phyloP scores from a whole-genome alignment of 495 filamentous ascomycete genomes.

The Jackrogersella multiformis region DNA sequence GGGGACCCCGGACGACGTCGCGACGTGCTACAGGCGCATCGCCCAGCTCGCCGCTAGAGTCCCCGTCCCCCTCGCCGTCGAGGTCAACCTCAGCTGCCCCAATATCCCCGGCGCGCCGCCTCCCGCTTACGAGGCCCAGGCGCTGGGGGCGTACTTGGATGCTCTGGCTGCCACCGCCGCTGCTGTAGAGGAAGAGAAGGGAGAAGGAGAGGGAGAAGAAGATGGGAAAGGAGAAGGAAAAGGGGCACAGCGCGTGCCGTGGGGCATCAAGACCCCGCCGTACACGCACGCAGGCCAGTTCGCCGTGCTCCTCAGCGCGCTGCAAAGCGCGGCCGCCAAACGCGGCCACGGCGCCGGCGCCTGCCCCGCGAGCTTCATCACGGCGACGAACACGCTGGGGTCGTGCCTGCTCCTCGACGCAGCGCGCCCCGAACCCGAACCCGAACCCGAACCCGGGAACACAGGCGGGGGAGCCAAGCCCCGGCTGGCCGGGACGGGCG shows the following conservation, averaged over 20 bases:
- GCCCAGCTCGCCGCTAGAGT: not conserved
- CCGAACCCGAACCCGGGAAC: not conserved
- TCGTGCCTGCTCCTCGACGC: constrained; percentile 63
- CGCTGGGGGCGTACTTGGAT: constrained; percentile 60
- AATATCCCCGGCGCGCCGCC: constrained; percentile 74
- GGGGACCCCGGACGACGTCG: constrained; percentile 61
- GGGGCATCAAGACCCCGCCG: constrained; percentile 76
- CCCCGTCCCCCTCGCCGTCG: constrained; percentile 61
- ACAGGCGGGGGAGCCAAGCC: not conserved
- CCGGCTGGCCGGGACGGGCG: constrained; percentile 46
- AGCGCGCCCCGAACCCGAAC: not conserved
- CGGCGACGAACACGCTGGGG: constrained; percentile 76
- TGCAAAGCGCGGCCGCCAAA: constrained; percentile 27
- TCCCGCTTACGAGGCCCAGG: constrained; percentile 65
- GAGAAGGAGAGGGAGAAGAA: not conserved
- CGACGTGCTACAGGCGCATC: constrained; percentile 53
- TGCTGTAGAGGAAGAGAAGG: not conserved
- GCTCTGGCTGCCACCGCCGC: constrained; percentile 41
- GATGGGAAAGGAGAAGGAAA: not conserved
- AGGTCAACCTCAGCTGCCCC: constrained; percentile 78
- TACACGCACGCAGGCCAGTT: constrained; percentile 74
- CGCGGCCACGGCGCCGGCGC: not conserved
- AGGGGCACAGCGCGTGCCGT: constrained; percentile 46
- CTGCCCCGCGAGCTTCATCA: constrained; percentile 68
- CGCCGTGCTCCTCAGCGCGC: constrained; percentile 60